Percentiles rank a stretch among this genome's conserved stretches.
These are phyloP conservation scores for Metschnikowia peoriensis DNA, from an alignment of 805 yeast species.

Conservation along the genomic window DNA sequence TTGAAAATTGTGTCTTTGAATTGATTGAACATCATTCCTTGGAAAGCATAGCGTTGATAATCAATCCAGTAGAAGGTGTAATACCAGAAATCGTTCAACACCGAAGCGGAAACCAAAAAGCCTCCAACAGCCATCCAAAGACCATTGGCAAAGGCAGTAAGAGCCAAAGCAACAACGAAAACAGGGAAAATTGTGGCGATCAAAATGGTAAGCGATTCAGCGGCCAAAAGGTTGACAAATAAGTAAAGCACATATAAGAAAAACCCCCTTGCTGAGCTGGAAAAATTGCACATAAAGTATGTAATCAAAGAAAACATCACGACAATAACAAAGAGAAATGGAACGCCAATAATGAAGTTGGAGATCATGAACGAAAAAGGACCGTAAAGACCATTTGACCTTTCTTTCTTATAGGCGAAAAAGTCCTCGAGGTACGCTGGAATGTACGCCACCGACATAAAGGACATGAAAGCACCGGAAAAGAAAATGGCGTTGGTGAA, in stretches of 20 bases:
- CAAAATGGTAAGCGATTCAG: constrained; percentile 39
- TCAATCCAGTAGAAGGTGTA: constrained; percentile 41
- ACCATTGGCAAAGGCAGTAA: constrained; percentile 41
- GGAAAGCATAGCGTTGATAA: constrained; percentile 42
- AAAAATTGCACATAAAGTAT: constrained; percentile 34
- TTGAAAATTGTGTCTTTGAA: constrained; percentile 25
- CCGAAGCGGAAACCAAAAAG: constrained; percentile 33
- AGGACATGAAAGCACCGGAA: constrained; percentile 46
- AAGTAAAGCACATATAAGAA: constrained; percentile 37
- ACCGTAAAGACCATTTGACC: constrained; percentile 38
- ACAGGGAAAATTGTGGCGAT: constrained; percentile 33
- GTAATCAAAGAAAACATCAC: constrained; percentile 32
- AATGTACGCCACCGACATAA: constrained; percentile 43
- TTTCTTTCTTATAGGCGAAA: constrained; percentile 28
- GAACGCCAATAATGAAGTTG: constrained; percentile 36
- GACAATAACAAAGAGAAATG: constrained; percentile 33
- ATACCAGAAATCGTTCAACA: constrained; percentile 39
- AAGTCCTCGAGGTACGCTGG: constrained; percentile 39
- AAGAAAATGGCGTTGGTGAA: constrained; percentile 36
- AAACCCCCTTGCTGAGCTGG: constrained; percentile 28
- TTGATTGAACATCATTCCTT: constrained; percentile 45
- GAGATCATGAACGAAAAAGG: constrained; percentile 33
- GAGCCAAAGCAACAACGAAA: constrained; percentile 38
- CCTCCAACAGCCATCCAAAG: constrained; percentile 47
- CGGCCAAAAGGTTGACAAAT: constrained; percentile 38